Base-by-base conservation (phyloP, 1,284 basidiomycete genomes). In the Megacollybia platyphylla region DNA sequence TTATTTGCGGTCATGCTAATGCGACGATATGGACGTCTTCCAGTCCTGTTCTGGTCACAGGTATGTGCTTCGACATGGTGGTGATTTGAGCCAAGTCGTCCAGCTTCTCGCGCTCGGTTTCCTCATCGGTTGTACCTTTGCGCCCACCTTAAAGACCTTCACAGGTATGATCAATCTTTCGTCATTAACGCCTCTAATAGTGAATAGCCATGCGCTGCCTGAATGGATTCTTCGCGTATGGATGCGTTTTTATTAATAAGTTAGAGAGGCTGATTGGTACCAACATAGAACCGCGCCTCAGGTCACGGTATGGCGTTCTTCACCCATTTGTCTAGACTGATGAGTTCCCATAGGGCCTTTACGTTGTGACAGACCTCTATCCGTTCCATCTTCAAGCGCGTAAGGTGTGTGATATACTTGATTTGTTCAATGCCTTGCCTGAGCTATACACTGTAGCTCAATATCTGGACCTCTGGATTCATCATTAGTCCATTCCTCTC, bases 301-400 rank as follows among this genome's bases (percentile, higher is more conserved):
- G 57, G 76, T 80, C 40, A 80, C 77, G 26, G 79, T 80, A 56
- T 46, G 69, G 51, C 36, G 8, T 27, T 29, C 40, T n/a, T 7
- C 2, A 7, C 13, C 18, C 7, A 17, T 10, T 20, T 40, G 26
- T 39, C 41, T 15, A 4, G 13, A 7, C 15, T 2, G 7, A 15
- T 36, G n/a, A 2, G 34, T 2, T 4, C 3, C 11, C 13, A 41
- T 31, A 79, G 79, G 80, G 79, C 39, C 61, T 83, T 2, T 80
- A 73, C 49, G 60, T 79, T 13, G 68, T 82, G 46, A 74, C 76
- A 4, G 82, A 85, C 50, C 62, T 86, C 44, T 85, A 72, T 55
- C 81, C 82, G 1, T 85, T 85, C 64, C 81, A 86, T 49, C 59
- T 80, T 17, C 82, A 85, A 55, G 80, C 82, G 20, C 70, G 79